Evolutionary conservation across 305 asterid species (phyloP).

Genomic region (Nicotiana rustica): DNA sequence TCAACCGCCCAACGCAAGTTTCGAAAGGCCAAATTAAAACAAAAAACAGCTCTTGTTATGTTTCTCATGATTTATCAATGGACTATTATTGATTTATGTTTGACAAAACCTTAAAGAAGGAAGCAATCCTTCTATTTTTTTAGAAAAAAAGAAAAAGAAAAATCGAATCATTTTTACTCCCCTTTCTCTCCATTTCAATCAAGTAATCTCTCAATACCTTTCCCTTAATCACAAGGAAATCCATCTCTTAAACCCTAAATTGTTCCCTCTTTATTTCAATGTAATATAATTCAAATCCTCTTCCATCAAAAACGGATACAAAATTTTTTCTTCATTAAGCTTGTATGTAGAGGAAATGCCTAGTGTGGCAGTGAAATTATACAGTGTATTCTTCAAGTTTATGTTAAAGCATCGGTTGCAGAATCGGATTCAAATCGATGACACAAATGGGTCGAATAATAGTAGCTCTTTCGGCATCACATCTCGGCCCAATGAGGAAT

Average conservation of each 20-base stretch:
- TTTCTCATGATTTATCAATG: background rate
- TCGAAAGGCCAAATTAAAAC: background rate
- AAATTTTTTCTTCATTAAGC: background rate
- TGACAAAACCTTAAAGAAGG: background rate
- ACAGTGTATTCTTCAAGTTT: conserved; percentile 88
- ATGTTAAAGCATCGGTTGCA: conserved; percentile 88
- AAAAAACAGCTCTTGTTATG: background rate
- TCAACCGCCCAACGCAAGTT: no score
- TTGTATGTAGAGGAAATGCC: conserved; percentile 66
- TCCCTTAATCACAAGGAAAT: conserved; percentile 25
- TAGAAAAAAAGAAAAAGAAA: background rate
- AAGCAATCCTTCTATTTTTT: background rate
- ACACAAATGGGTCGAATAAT: conserved; percentile 33
- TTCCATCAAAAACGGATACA: background rate
- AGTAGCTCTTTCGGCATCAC: conserved; percentile 75
- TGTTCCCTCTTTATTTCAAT: background rate
- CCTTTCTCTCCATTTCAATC: background rate
- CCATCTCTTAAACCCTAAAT: conserved; percentile 14
- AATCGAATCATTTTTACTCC: background rate
- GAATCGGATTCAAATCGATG: conserved; percentile 65
- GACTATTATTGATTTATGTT: conserved; percentile 21
- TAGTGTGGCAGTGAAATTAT: conserved; percentile 83
- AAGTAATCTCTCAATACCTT: conserved; percentile 29
- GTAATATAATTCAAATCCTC: conserved; percentile 14
- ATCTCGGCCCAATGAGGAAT: conserved; percentile 81